phyloP scores from a whole-genome alignment of 169 alveolate species.

The Theileria luwenshuni region DNA sequence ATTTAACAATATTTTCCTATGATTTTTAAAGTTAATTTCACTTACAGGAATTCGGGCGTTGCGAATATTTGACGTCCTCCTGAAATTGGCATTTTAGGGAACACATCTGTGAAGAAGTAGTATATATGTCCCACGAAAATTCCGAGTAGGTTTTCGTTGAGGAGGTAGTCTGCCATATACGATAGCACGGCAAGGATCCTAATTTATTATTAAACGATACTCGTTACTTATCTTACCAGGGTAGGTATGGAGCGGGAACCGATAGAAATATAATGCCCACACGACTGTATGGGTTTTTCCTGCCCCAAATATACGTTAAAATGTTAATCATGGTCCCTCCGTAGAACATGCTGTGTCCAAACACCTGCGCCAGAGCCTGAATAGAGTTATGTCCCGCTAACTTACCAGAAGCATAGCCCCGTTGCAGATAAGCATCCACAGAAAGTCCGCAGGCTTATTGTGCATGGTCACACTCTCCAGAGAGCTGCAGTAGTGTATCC shows the following conservation, averaged over 20 bases:
- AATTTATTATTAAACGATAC: not conserved
- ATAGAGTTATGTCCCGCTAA: not conserved
- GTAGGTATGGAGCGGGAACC: constrained; percentile 89
- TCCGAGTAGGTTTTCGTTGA: constrained; percentile 86
- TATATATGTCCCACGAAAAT: constrained; percentile 89
- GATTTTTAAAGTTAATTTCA: constrained; percentile 33
- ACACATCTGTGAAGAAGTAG: constrained; percentile 88
- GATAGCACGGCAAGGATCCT: constrained; percentile 83
- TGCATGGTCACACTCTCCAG: constrained; percentile 77
- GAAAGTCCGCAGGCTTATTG: constrained; percentile 84
- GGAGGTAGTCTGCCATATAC: constrained; percentile 82
- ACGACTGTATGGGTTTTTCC: constrained; percentile 86
- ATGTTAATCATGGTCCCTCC: constrained; percentile 90
- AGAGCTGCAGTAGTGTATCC: constrained; percentile 80
- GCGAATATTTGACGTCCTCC: constrained; percentile 82
- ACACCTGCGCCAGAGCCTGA: constrained; percentile 71
- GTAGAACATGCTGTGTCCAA: constrained; percentile 83
- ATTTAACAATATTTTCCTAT: constrained; percentile 44
- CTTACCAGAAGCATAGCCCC: constrained; percentile 72
- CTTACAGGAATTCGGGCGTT: constrained; percentile 82
- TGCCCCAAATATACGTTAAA: constrained; percentile 91
- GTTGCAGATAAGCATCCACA: constrained; percentile 84
- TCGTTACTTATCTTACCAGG: constrained; percentile 73
- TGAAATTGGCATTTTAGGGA: constrained; percentile 88
- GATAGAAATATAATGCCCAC: constrained; percentile 84